These are phyloP conservation scores for Diaporthe aspalathi DNA, from an alignment of 2,329 filamentous ascomycete species.

Conservation along the genomic window DNA sequence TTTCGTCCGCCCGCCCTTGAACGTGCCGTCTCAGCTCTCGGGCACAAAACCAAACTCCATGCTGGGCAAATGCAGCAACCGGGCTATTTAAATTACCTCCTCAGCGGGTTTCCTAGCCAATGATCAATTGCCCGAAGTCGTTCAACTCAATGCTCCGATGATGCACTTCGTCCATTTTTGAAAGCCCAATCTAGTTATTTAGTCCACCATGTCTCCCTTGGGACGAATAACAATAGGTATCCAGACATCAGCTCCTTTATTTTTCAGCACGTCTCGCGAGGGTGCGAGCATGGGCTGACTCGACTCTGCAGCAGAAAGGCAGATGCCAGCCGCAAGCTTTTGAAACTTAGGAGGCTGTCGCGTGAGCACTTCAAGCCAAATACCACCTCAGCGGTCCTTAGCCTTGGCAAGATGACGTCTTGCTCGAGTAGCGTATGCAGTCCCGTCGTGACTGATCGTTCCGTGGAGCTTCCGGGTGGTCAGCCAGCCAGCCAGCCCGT, in stretches of 20 bases:
- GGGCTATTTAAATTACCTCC: not conserved
- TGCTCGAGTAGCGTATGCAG: not conserved
- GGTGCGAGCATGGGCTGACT: not conserved
- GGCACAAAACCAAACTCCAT: too few species aligned
- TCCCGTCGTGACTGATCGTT: not conserved
- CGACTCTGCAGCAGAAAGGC: not conserved
- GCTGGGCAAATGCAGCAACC: not conserved
- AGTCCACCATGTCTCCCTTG: not conserved
- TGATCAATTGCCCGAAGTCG: not conserved
- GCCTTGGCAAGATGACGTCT: conserved; percentile 13
- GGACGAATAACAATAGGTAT: not conserved
- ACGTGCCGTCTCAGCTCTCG: too few species aligned
- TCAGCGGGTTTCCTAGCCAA: not conserved
- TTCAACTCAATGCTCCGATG: not conserved
- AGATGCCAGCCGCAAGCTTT: not conserved
- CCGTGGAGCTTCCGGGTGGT: not conserved
- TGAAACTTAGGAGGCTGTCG: not conserved
- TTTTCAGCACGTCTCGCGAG: not conserved
- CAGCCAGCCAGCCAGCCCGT: not conserved
- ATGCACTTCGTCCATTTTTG: not conserved
- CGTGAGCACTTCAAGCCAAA: not conserved
- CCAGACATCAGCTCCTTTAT: not conserved
- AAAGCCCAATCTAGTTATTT: not conserved
- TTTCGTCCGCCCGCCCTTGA: not conserved
- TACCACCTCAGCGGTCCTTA: not conserved